Percentiles rank a stretch among this genome's conserved stretches.
These are phyloP conservation scores for Vitis hybrid DNA, from an alignment of 177 flowering plant species.

Conservation along the genomic window DNA sequence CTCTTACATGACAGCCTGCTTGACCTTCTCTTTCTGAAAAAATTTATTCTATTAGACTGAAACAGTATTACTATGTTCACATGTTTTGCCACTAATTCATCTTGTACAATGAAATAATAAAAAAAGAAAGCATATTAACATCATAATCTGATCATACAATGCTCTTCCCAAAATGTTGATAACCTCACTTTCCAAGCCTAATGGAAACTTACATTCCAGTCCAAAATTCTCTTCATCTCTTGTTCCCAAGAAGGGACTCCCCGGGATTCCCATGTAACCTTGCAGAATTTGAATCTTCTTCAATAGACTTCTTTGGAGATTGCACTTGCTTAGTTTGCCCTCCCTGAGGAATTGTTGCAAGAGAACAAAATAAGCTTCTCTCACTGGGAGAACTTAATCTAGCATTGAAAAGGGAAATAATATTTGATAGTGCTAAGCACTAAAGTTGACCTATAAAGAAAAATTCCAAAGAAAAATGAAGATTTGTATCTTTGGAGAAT, in stretches of 20 bases:
- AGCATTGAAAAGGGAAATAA: background rate
- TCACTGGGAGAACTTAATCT: no score
- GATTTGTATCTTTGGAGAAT: background rate
- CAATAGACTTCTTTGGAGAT: conserved; percentile 31
- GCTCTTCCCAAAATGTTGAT: background rate
- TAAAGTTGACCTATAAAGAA: background rate
- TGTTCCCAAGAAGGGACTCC: conserved; percentile 23
- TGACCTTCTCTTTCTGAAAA: no score
- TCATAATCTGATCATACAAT: background rate
- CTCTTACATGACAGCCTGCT: no score
- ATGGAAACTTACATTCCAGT: background rate
- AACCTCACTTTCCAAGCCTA: background rate
- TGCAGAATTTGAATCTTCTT: conserved; percentile 22
- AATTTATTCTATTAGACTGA: no score
- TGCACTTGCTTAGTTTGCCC: conserved; percentile 44
- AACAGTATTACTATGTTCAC: no score
- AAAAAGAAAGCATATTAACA: background rate
- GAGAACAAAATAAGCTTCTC: background rate
- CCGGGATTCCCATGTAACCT: conserved; percentile 21
- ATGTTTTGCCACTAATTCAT: no score
- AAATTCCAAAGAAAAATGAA: background rate
- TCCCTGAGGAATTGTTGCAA: conserved; percentile 28
- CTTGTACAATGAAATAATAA: background rate
- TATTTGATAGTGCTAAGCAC: no score
- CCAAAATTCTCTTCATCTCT: conserved; percentile 9